A percentile compares a stretch with the other conserved stretches of the same genome.
These are phyloP conservation scores for Globisporangium sylvaticum DNA, from an alignment of 352 stramenopile species.

Conservation along the genomic window DNA sequence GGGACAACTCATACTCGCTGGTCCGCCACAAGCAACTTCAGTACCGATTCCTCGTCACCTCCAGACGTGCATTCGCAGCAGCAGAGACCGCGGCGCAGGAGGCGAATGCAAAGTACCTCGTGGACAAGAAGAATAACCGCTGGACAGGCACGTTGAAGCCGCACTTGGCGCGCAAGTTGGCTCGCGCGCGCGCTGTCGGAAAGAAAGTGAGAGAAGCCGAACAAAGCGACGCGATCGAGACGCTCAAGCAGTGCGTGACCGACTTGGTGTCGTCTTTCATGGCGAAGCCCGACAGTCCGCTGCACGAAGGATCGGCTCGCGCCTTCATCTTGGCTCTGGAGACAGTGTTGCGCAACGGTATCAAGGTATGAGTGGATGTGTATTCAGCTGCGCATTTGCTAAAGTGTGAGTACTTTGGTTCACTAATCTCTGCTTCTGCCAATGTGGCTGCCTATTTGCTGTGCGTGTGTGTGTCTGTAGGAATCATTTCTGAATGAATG, in stretches of 20 bases:
- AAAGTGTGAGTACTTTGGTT: no score
- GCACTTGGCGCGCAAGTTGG: constrained; percentile 34
- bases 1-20: constrained; percentile 79
- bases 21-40: constrained; percentile 60
- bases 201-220: constrained; percentile 23
- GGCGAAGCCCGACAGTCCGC: constrained; percentile 52
- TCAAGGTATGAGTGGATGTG: constrained; percentile 37
- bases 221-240: constrained; percentile 26
- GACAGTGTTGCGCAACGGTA: constrained; percentile 54
- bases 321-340: constrained; percentile 62
- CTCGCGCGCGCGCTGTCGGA: constrained; percentile 24
- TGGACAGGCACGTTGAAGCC: constrained; percentile 24
- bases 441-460: neutral
- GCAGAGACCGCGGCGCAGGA: constrained; percentile 53
- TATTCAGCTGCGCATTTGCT: no score
- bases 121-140: constrained; percentile 13
- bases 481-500: constrained; percentile 40
- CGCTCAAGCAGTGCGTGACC: constrained; percentile 41
- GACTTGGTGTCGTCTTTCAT: constrained; percentile 77
- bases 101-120: constrained; percentile 22
- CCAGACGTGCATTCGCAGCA: constrained; percentile 31
- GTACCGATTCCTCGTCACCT: constrained; percentile 53
- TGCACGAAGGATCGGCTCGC: constrained; percentile 68
- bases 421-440: neutral
- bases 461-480: constrained; percentile 14